Evolutionary conservation across 257 asterid species (phyloP).

Genomic region (Solanum ahanhuiri): DNA sequence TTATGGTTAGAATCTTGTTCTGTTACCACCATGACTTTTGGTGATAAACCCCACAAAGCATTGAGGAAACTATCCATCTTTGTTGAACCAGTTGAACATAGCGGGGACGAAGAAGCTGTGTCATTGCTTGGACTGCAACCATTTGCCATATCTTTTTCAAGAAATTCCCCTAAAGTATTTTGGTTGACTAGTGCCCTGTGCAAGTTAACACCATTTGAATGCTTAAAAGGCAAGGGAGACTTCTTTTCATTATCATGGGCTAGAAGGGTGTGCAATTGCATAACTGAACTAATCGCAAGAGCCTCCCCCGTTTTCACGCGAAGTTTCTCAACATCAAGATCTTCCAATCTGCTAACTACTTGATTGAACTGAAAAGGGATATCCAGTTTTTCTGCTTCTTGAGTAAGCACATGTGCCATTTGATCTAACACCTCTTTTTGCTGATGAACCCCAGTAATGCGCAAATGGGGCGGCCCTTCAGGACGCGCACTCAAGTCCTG

Average conservation of each 20-base stretch:
- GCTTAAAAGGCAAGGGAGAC: constrained; percentile 32
- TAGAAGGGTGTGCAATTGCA: constrained; percentile 68
- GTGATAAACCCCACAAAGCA: constrained; percentile 64
- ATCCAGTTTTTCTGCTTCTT: constrained; percentile 81
- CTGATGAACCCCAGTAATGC: constrained; percentile 71
- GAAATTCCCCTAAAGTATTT: constrained; percentile 54
- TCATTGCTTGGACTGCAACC: constrained; percentile 54
- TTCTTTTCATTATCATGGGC: constrained; percentile 37
- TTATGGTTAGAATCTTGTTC: constrained; percentile 91
- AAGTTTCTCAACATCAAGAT: constrained; percentile 56
- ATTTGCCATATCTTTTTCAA: constrained; percentile 53
- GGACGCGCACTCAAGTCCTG: constrained; percentile 90
- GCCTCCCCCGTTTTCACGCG: constrained; percentile 95
- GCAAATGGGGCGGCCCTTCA: constrained; percentile 94
- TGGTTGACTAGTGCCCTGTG: constrained; percentile 42
- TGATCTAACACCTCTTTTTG: constrained; percentile 65
- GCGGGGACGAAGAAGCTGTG: constrained; percentile 61
- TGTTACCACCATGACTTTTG: constrained; percentile 76
- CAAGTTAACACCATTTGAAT: constrained; percentile 21
- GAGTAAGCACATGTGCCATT: constrained; percentile 63
- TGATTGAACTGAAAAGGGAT: constrained; percentile 89
- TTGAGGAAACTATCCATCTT: constrained; percentile 46
- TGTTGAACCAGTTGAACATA: constrained; percentile 22
- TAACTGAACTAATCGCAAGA: constrained; percentile 53
- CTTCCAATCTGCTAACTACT: constrained; percentile 48